Evolutionary conservation across 2,329 filamentous ascomycete genomes (phyloP).

Genomic region (Metarhizium anisopliae): DNA sequence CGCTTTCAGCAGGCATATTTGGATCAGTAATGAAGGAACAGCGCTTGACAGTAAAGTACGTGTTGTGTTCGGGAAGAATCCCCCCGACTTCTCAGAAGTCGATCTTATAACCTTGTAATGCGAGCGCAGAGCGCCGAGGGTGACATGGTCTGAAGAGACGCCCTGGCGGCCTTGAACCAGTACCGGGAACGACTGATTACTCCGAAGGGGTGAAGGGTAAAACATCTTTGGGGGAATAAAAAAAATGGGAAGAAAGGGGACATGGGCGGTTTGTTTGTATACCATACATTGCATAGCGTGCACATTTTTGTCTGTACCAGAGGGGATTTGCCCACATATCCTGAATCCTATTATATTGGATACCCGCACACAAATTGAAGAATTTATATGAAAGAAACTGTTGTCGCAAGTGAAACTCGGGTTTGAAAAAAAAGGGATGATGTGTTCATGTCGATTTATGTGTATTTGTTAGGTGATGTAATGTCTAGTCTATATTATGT

Average conservation of each 20-base stretch:
- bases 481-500: not conserved
- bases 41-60: conserved; percentile 75
- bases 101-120: conserved; percentile 70
- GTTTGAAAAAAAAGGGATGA: no score
- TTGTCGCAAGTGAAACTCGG: not conserved
- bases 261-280: not conserved
- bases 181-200: not conserved
- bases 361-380: not conserved
- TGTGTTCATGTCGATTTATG: no score
- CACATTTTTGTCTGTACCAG: not conserved
- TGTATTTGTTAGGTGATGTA: no score
- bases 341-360: not conserved
- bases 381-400: not conserved
- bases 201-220: not conserved
- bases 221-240: not conserved
- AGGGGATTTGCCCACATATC: not conserved
- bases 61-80: conserved; percentile 76
- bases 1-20: conserved; percentile 68
- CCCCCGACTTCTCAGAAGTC: conserved; percentile 82
- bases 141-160: not conserved
- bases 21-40: conserved; percentile 91
- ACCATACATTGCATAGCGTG: conserved; percentile 4
- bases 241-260: no score
- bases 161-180: not conserved
- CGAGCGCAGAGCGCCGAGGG: not conserved